Percentiles rank a stretch among this genome's conserved stretches.
Conservation (phyloP, 2,329 filamentous ascomycete species). For the Paraphaeosphaeria sporulosa region DNA sequence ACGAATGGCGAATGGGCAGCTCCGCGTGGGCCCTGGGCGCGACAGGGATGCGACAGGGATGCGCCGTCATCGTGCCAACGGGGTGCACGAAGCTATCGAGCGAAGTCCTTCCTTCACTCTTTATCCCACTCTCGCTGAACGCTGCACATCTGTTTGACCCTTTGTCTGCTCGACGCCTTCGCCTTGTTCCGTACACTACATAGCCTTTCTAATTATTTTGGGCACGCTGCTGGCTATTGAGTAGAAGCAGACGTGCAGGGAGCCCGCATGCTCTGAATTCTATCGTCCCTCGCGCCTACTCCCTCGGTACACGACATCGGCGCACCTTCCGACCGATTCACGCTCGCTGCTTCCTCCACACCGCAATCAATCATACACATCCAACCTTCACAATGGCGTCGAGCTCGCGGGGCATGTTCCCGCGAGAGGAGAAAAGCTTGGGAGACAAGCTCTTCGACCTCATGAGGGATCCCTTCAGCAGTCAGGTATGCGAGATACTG, state of each 20-base stretch:
- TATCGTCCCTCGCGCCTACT: conserved; percentile 16
- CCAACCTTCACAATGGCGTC: conserved; percentile 32
- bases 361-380: background rate
- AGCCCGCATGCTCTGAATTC: conserved; percentile 6
- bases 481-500: conserved; percentile 24
- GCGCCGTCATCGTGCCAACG: conserved; percentile 10
- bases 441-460: conserved; percentile 41
- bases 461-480: conserved; percentile 39
- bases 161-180: conserved; percentile 11
- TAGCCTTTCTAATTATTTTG: conserved; percentile 1
- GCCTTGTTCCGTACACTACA: background rate
- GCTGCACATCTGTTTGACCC: conserved; percentile 11
- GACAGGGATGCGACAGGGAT: conserved; percentile 7
- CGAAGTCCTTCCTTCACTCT: conserved; percentile 13
- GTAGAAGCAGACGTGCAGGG: conserved; percentile 1
- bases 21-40: conserved; percentile 2
- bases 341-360: conserved; percentile 14
- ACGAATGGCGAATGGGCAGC: conserved; percentile 6
- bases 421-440: conserved; percentile 36
- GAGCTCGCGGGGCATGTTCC: conserved; percentile 26
- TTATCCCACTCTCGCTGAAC: conserved; percentile 14
- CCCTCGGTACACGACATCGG: conserved; percentile 10
- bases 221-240: conserved; percentile 8
- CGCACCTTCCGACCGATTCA: conserved; percentile 3
- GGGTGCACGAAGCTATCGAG: conserved; percentile 3